Conservation (phyloP, 176 grass and related monocot species). For the Zizania latifolia region DNA sequence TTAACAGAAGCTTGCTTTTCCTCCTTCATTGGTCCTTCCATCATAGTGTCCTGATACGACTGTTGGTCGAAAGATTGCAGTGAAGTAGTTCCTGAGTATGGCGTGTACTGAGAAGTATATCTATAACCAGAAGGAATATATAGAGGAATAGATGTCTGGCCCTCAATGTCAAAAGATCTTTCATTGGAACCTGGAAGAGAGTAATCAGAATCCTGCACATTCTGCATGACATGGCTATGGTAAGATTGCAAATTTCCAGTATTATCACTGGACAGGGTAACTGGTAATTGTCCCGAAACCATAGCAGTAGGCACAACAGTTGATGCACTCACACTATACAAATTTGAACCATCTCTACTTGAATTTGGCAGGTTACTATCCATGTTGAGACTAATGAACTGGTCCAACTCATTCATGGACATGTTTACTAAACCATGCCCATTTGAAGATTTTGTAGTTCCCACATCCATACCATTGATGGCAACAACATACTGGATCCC, state of each 20-base stretch:
- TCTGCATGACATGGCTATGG: constrained; percentile 31
- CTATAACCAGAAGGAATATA: constrained; percentile 56
- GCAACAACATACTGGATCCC: constrained; percentile 90
- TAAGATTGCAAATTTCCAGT: constrained; percentile 41
- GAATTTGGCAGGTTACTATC: constrained; percentile 40
- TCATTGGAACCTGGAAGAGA: constrained; percentile 28
- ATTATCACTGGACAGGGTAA: constrained; percentile 37
- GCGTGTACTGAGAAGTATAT: constrained; percentile 45
- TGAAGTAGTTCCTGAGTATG: constrained; percentile 45
- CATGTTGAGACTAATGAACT: constrained; percentile 65
- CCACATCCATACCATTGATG: constrained; percentile 70
- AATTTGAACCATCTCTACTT: constrained; percentile 34
- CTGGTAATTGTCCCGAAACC: constrained; percentile 16
- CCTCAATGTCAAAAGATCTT: constrained; percentile 33
- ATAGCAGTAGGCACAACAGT: constrained; percentile 23
- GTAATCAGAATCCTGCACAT: constrained; percentile 47
- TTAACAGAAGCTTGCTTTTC: constrained; percentile 11
- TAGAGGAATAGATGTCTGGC: constrained; percentile 51
- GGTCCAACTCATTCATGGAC: constrained; percentile 51
- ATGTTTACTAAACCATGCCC: constrained; percentile 51
- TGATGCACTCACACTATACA: constrained; percentile 22
- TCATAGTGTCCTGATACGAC: constrained; percentile 36
- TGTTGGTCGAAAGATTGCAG: constrained; percentile 36
- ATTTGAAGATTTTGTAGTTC: constrained; percentile 42
- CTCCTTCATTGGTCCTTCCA: constrained; percentile 17